Evolutionary conservation across 768 basidiomycete species (phyloP).

Genomic region (Lactarius indigo): DNA sequence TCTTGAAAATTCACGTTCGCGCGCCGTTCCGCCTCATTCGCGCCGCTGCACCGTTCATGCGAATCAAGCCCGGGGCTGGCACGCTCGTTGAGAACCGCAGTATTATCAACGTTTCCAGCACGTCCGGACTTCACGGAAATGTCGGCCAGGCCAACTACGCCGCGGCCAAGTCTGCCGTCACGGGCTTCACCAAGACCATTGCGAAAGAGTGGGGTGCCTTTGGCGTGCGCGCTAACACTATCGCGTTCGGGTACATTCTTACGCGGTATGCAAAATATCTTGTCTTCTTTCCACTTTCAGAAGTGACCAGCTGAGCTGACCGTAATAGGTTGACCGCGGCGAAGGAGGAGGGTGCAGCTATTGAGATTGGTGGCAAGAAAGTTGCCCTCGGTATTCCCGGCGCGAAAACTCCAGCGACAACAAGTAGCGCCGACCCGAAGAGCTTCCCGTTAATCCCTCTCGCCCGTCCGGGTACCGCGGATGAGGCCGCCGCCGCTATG

Average conservation of each 20-base stretch:
- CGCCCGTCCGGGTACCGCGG: slow-evolving; percentile 59
- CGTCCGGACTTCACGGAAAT: slow-evolving; percentile 80
- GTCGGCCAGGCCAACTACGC: slow-evolving; percentile 85
- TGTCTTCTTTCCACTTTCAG: slow-evolving; percentile 9
- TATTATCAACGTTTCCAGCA: slow-evolving; percentile 80
- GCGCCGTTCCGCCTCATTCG: slow-evolving; percentile 84
- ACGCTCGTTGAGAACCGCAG: slow-evolving; percentile 53
- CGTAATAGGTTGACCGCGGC: slow-evolving; percentile 61
- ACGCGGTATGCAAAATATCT: slow-evolving; percentile 52
- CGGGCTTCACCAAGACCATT: slow-evolving; percentile 81
- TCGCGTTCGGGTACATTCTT: slow-evolving; percentile 75
- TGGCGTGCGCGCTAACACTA: slow-evolving; percentile 77
- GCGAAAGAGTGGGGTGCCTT: slow-evolving; percentile 86
- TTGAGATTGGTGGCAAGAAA: slow-evolving; percentile 80
- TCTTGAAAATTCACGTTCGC: slow-evolving; percentile 79
- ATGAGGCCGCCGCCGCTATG: slow-evolving; percentile 72
- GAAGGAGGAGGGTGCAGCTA: slow-evolving; percentile 71
- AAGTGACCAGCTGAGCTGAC: not conserved
- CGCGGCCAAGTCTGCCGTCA: slow-evolving; percentile 71
- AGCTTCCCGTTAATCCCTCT: slow-evolving; percentile 56
- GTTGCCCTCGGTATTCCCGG: slow-evolving; percentile 78
- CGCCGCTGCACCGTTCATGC: slow-evolving; percentile 81
- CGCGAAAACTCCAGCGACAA: slow-evolving; percentile 37
- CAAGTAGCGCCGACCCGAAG: slow-evolving; percentile 37
- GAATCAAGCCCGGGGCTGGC: slow-evolving; percentile 64